These are phyloP conservation scores for Cutaneotrichosporon cavernicola DNA, from an alignment of 1,284 basidiomycete genomes.

Conservation along the genomic window DNA sequence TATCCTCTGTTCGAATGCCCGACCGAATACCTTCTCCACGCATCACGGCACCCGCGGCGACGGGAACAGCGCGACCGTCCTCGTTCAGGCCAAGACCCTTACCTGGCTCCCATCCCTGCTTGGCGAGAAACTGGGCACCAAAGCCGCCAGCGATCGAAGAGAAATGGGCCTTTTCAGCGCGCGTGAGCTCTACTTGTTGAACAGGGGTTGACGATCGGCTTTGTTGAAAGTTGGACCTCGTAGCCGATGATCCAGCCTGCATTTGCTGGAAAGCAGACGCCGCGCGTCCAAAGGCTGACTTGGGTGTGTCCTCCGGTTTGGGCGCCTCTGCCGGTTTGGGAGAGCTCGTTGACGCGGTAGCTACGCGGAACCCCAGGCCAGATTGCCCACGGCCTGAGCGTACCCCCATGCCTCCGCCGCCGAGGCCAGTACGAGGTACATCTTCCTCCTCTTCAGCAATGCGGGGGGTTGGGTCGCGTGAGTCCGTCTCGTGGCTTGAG, in stretches of 20 bases:
- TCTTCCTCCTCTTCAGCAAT: constrained; percentile 11
- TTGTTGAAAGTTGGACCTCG: constrained; percentile 15
- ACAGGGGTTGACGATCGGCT: constrained; percentile 23
- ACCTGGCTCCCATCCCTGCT: constrained; percentile 88
- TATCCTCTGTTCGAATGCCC: constrained; percentile 84
- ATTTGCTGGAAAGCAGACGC: background rate
- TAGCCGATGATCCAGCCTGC: background rate
- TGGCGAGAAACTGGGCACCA: constrained; percentile 83
- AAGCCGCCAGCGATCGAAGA: constrained; percentile 70
- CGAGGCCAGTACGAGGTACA: background rate
- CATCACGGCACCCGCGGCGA: constrained; percentile 70
- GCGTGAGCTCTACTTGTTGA: constrained; percentile 58
- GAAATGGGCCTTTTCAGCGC: constrained; percentile 73
- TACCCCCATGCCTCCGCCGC: background rate
- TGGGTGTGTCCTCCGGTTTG: background rate
- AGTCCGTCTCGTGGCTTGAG: background rate
- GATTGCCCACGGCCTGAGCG: background rate
- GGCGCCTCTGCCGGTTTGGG: background rate
- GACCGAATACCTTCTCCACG: constrained; percentile 78
- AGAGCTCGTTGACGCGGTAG: background rate
- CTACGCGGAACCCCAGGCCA: background rate
- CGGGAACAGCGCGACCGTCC: constrained; percentile 81
- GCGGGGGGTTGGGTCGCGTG: constrained; percentile 32
- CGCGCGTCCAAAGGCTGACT: background rate
- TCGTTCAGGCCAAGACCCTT: constrained; percentile 75